Percentiles rank a stretch among this genome's conserved stretches.
These are phyloP conservation scores for Garcia nutans DNA, from an alignment of 345 rosid genomes.

Conservation along the genomic window DNA sequence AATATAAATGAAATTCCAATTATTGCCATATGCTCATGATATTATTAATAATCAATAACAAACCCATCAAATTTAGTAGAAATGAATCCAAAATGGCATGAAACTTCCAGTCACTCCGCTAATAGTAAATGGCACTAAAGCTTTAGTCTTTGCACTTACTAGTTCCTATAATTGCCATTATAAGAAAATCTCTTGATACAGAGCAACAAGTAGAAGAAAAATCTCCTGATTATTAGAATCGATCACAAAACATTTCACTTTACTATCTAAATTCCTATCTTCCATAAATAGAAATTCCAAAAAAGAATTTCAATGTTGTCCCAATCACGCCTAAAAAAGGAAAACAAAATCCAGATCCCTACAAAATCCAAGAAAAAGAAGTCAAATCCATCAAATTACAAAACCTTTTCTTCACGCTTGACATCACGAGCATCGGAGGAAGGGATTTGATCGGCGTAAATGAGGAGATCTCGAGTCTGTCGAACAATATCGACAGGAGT, in stretches of 20 bases:
- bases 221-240: not conserved
- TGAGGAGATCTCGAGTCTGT: conserved; percentile 87
- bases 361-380: not conserved
- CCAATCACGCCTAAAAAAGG: not conserved
- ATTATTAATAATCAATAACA: not conserved
- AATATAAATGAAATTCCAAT: not conserved
- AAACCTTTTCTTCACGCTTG: conserved; percentile 55
- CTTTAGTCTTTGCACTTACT: too few relatives aligned
- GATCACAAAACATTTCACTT: not conserved
- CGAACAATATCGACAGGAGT: conserved; percentile 81
- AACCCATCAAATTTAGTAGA: not conserved
- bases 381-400: not conserved
- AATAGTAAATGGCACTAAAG: too few relatives aligned
- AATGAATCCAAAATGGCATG: too few relatives aligned
- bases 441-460: conserved; percentile 34
- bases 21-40: not conserved
- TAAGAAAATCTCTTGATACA: too few relatives aligned
- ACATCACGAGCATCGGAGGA: conserved; percentile 33
- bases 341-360: not conserved
- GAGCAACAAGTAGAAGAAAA: too few relatives aligned
- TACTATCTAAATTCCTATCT: not conserved
- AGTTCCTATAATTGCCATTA: too few relatives aligned
- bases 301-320: not conserved
- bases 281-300: not conserved
- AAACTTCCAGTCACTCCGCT: too few relatives aligned